phyloP scores from a whole-genome alignment of 192 early-diverging fungal genomes.

The Backusella morwellensis region DNA sequence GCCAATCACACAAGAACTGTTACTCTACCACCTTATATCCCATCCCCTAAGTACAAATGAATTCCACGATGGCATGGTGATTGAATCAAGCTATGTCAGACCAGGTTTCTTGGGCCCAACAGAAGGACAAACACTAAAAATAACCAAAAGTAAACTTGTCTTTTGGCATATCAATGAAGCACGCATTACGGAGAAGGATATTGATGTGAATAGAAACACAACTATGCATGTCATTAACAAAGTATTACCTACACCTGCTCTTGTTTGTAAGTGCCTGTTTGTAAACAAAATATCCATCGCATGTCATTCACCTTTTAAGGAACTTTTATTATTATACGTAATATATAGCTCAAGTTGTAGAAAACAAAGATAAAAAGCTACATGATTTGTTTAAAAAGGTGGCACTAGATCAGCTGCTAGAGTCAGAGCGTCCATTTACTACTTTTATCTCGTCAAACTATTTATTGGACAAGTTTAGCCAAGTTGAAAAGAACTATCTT shows the following conservation, averaged over 20 bases:
- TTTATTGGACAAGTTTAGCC: constrained; percentile 32
- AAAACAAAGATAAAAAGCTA: neutral
- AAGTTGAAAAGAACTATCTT: constrained; percentile 31
- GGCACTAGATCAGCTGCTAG: constrained; percentile 24
- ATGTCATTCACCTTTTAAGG: neutral
- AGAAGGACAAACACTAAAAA: constrained; percentile 20
- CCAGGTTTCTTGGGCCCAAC: constrained; percentile 13
- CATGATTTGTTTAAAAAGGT: constrained; percentile 26
- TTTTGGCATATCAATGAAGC: constrained; percentile 21
- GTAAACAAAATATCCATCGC: neutral
- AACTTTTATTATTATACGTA: neutral
- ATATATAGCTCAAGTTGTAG: neutral
- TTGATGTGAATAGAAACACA: constrained; percentile 39
- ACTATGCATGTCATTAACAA: constrained; percentile 48
- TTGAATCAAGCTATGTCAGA: constrained; percentile 24
- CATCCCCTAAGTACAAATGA: neutral
- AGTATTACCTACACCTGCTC: constrained; percentile 37
- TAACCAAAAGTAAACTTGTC: neutral
- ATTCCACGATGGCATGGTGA: constrained; percentile 22
- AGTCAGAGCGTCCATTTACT: constrained; percentile 37
- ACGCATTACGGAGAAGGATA: constrained; percentile 32
- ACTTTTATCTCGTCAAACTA: constrained; percentile 44
- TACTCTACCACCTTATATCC: constrained; percentile 34
- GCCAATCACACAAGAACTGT: constrained; percentile 8
- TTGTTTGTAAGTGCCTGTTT: constrained; percentile 31